Evolutionary conservation across 2,329 filamentous ascomycete species (phyloP).

Genomic region (Aureobasidium sp.): DNA sequence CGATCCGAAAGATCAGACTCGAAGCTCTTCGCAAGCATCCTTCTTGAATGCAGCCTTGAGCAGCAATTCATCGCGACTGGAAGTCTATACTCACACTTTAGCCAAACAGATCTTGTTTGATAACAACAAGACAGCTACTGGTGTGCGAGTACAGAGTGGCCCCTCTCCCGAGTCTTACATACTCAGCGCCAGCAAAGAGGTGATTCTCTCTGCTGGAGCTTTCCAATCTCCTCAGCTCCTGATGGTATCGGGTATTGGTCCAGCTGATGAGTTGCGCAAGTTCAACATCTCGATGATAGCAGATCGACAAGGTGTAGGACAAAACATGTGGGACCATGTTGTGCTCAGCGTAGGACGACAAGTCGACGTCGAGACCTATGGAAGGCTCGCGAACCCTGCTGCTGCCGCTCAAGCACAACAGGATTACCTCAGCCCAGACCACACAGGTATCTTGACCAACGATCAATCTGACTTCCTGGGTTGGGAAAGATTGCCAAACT

Average conservation of each 20-base stretch:
- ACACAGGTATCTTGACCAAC: background rate
- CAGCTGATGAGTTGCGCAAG: slow-evolving; percentile 28
- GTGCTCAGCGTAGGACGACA: slow-evolving; percentile 31
- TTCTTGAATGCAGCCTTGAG: slow-evolving; percentile 24
- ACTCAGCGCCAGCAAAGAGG: slow-evolving; percentile 33
- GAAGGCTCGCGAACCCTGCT: slow-evolving; percentile 13
- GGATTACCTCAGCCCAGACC: slow-evolving; percentile 16
- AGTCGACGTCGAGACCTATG: slow-evolving; percentile 21
- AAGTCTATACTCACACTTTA: slow-evolving; percentile 23
- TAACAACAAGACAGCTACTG: slow-evolving; percentile 21
- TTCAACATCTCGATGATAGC: slow-evolving; percentile 26
- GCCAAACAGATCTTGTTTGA: slow-evolving; percentile 29
- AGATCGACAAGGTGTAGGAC: slow-evolving; percentile 26
- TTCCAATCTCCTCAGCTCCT: slow-evolving; percentile 19
- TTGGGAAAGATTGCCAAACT: slow-evolving; percentile 25
- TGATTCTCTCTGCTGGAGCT: slow-evolving; percentile 27
- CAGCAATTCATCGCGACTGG: slow-evolving; percentile 19
- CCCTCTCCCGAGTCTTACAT: slow-evolving; percentile 25
- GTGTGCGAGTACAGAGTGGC: slow-evolving; percentile 25
- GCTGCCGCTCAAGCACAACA: slow-evolving; percentile 17
- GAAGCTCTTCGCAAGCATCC: slow-evolving; percentile 23
- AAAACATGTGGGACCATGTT: slow-evolving; percentile 27
- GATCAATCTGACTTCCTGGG: slow-evolving; percentile 19
- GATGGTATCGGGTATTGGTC: slow-evolving; percentile 27
- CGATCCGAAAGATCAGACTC: slow-evolving; percentile 18